Percentiles rank a stretch among this genome's conserved stretches.
Conservation (phyloP, 2,329 filamentous ascomycete species). For the Didymella lethalis region DNA sequence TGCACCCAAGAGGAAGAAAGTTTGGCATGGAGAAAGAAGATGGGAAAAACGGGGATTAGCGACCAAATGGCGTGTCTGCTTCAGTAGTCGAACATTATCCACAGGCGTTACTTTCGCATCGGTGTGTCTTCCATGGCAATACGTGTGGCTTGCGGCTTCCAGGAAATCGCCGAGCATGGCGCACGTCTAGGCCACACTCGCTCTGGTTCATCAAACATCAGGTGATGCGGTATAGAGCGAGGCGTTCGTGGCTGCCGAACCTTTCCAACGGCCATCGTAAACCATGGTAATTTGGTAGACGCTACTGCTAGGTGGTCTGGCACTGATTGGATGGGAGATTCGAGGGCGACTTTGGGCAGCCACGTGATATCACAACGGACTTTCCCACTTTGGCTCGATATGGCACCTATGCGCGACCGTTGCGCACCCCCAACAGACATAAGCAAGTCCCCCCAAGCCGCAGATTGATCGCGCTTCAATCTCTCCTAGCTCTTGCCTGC, state of each 20-base stretch:
- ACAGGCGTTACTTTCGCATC: conserved; percentile 10
- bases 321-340: conserved; percentile 2
- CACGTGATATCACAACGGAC: conserved; percentile 1
- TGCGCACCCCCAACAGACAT: conserved; percentile 3
- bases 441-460: background rate
- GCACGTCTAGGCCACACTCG: conserved; percentile 1
- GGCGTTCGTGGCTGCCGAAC: conserved; percentile 7
- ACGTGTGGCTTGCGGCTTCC: conserved; percentile 6
- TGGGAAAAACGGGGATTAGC: conserved; percentile 2
- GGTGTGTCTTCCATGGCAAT: conserved; percentile 1
- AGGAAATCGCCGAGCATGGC: conserved; percentile 7
- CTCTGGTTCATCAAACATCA: conserved; percentile 4
- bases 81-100: conserved; percentile 6
- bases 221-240: background rate
- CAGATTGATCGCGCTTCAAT: background rate
- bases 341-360: background rate
- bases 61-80: background rate
- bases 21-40: background rate
- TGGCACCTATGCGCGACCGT: conserved; percentile 12
- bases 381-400: conserved; percentile 1
- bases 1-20: background rate
- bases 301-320: background rate
- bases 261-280: conserved; percentile 1
- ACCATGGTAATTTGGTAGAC: conserved; percentile 1
- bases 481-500: background rate